Conservation (phyloP, 306 rosid species). For the Purshia tridentata region DNA sequence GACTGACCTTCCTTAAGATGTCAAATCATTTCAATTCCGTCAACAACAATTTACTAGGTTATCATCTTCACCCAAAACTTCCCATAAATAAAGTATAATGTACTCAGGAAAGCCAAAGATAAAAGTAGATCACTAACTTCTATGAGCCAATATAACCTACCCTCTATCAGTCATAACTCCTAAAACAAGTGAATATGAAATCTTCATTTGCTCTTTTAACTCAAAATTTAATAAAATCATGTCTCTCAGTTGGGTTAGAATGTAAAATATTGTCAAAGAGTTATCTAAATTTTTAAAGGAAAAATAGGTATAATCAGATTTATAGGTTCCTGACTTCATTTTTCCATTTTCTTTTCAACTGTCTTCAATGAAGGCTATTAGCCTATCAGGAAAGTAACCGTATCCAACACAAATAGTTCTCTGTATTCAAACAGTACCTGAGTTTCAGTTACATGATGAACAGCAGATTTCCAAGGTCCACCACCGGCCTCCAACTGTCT, state of each 20-base stretch:
- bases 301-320: neutral
- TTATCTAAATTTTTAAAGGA: neutral
- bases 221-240: neutral
- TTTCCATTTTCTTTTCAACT: neutral
- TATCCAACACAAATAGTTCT: constrained; percentile 33
- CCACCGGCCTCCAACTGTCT: constrained; percentile 89
- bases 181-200: neutral
- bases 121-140: neutral
- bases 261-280: neutral
- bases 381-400: constrained; percentile 9
- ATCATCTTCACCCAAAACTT: neutral
- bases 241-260: neutral
- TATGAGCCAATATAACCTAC: neutral
- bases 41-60: neutral
- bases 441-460: constrained; percentile 91
- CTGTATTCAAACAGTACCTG: constrained; percentile 57
- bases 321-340: neutral
- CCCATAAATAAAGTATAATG: neutral
- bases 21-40: neutral
- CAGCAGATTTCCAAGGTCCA: constrained; percentile 69
- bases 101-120: neutral
- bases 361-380: neutral
- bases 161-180: neutral
- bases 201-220: neutral
- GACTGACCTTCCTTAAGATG: constrained; percentile 1